A percentile compares a stretch with the other conserved stretches of the same genome.
phyloP scores from a whole-genome alignment of 768 basidiomycete species.

The Lyophyllum atratum region DNA sequence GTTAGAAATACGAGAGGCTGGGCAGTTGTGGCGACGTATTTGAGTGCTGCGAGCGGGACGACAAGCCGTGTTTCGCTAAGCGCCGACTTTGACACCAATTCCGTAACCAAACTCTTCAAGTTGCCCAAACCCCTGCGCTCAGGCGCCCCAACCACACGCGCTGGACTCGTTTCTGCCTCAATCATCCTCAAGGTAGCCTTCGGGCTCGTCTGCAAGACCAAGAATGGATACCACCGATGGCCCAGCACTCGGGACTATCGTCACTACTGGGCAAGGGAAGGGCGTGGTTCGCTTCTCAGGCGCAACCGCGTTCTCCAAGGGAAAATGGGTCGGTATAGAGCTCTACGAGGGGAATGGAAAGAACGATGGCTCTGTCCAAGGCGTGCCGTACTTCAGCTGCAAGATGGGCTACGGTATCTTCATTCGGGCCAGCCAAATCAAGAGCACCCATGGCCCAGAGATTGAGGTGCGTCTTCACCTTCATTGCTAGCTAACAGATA shows the following conservation, averaged over 20 bases:
- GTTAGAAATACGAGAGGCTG: not conserved
- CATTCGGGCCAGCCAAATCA: conserved; percentile 84
- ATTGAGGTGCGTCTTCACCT: conserved; percentile 23
- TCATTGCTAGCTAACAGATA: not conserved
- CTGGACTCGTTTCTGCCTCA: not conserved
- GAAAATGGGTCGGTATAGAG: conserved; percentile 96
- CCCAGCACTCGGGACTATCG: conserved; percentile 66
- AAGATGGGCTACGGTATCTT: conserved; percentile 82
- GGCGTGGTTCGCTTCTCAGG: conserved; percentile 90
- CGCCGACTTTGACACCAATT: conserved; percentile 1
- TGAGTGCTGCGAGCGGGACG: conserved; percentile 3
- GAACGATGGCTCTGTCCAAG: conserved; percentile 91
- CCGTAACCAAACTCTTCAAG: not conserved
- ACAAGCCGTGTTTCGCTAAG: conserved; percentile 11
- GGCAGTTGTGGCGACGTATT: not conserved
- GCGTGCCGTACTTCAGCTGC: conserved; percentile 81
- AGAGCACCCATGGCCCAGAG: conserved; percentile 53
- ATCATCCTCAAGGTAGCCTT: not conserved
- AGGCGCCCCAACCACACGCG: conserved; percentile 7
- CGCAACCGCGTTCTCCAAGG: conserved; percentile 77
- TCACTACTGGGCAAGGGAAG: conserved; percentile 76
- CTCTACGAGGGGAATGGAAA: conserved; percentile 84
- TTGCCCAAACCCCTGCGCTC: not conserved
- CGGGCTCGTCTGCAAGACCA: not conserved
- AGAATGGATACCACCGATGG: conserved; percentile 19